These are phyloP conservation scores for Chaetomiaceae sp. DNA, from an alignment of 2,329 filamentous ascomycete species.

Conservation along the genomic window DNA sequence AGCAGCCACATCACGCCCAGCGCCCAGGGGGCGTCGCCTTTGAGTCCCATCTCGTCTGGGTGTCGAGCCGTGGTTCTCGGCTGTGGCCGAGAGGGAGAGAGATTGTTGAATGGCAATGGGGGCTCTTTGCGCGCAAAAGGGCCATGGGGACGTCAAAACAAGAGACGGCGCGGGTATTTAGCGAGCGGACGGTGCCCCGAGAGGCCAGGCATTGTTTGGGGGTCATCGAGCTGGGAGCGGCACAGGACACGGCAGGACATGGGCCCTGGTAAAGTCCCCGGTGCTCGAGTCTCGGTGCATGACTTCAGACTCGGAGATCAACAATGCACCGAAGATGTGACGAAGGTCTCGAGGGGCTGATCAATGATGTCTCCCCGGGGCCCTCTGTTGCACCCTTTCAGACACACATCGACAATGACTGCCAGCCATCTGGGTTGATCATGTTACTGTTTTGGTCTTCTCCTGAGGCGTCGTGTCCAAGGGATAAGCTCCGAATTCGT, in stretches of 20 bases:
- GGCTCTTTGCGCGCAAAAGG: background rate
- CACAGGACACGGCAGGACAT: background rate
- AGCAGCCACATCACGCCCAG: constrained; percentile 21
- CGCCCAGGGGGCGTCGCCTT: constrained; percentile 14
- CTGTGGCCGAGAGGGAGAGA: too few relatives aligned
- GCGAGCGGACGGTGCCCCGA: background rate
- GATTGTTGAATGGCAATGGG: background rate
- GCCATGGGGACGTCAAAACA: constrained; percentile 2
- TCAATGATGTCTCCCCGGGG: too few relatives aligned
- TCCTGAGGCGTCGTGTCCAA: too few relatives aligned
- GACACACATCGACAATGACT: too few relatives aligned
- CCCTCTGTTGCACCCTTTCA: too few relatives aligned
- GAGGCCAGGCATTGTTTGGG: background rate
- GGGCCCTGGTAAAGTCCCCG: background rate
- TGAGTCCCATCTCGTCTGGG: constrained; percentile 7
- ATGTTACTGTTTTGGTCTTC: too few relatives aligned
- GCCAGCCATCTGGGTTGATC: too few relatives aligned
- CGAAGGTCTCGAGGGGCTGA: too few relatives aligned
- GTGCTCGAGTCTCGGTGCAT: background rate
- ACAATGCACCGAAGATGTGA: too few relatives aligned
- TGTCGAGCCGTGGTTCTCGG: too few relatives aligned
- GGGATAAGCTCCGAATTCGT: too few relatives aligned
- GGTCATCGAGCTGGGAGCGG: background rate
- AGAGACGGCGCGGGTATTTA: background rate
- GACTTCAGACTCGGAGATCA: too few relatives aligned